phyloP scores from a whole-genome alignment of 805 yeast species.

The Kodamaea leandrae region DNA sequence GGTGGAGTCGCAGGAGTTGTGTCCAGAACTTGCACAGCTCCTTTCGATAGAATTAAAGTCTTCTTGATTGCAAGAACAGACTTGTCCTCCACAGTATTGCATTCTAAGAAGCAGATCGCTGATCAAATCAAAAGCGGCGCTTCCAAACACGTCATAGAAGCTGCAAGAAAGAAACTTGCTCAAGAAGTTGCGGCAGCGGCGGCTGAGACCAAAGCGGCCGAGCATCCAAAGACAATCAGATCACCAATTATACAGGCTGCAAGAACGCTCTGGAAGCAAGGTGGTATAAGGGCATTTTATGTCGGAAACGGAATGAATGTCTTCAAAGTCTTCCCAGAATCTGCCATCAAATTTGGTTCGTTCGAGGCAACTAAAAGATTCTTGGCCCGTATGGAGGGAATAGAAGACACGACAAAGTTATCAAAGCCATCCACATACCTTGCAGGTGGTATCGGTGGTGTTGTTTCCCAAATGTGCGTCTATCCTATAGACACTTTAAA shows the following conservation, averaged over 20 bases:
- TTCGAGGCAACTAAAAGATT: conserved; percentile 83
- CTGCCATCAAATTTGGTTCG: conserved; percentile 95
- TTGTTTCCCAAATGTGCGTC: conserved; percentile 85
- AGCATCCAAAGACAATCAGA: conserved; percentile 47
- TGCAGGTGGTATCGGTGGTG: conserved; percentile 97
- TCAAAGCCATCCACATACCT: conserved; percentile 78
- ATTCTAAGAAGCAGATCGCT: conserved; percentile 48
- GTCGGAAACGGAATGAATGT: conserved; percentile 94
- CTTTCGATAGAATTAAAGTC: conserved; percentile 92
- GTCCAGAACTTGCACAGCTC: conserved; percentile 95
- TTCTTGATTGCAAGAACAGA: conserved; percentile 90
- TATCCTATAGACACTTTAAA: conserved; percentile 95
- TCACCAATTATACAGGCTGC: conserved; percentile 83
- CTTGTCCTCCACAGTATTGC: conserved; percentile 64
- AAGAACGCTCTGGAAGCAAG: conserved; percentile 75
- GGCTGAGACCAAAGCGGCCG: conserved; percentile 26
- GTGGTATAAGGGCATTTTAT: conserved; percentile 84
- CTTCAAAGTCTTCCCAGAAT: conserved; percentile 93
- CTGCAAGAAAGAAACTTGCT: conserved; percentile 29
- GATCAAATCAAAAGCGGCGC: conserved; percentile 35
- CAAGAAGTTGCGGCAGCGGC: conserved; percentile 25
- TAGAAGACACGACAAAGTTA: conserved; percentile 62
- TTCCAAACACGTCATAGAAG: conserved; percentile 33
- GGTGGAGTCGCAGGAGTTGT: conserved; percentile 97
- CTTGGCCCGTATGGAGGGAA: conserved; percentile 74